phyloP scores from a whole-genome alignment of 306 rosid species.

The Quercus gilva region DNA sequence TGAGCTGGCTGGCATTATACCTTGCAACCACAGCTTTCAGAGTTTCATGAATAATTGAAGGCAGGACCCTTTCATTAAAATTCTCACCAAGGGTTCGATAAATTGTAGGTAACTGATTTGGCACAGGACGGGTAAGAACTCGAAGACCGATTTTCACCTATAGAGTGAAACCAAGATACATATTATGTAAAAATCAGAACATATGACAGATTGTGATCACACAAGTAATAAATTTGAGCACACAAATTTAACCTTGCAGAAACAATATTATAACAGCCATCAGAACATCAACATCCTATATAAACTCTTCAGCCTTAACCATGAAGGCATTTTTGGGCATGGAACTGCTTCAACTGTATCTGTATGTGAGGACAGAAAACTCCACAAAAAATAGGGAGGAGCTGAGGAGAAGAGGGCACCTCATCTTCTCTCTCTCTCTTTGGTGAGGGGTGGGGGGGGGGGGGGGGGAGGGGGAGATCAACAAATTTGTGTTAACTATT shows the following conservation, averaged over 20 bases:
- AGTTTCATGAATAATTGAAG: conserved; percentile 85
- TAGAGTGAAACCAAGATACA: conserved; percentile 10
- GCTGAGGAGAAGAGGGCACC: background rate
- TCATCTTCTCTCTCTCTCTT: background rate
- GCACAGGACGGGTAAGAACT: conserved; percentile 75
- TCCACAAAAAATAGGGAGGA: background rate
- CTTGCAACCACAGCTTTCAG: conserved; percentile 85
- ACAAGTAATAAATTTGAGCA: background rate
- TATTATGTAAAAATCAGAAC: background rate
- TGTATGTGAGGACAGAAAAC: background rate
- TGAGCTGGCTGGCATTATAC: conserved; percentile 88
- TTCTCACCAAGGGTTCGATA: conserved; percentile 77
- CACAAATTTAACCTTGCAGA: background rate
- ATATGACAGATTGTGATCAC: background rate
- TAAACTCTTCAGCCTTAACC: background rate
- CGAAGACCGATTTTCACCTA: conserved; percentile 81
- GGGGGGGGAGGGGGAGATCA: background rate
- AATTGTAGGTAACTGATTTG: conserved; percentile 62
- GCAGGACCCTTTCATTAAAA: conserved; percentile 66
- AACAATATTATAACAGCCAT: background rate
- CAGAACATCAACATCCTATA: background rate
- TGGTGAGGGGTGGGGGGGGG: background rate
- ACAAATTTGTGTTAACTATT: background rate
- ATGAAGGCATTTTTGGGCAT: background rate
- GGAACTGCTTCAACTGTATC: background rate